Evolutionary conservation across 2,329 filamentous ascomycete species (phyloP), one percentile per base, ranked within the genome.

Genomic region (Penicillium sp.): DNA sequence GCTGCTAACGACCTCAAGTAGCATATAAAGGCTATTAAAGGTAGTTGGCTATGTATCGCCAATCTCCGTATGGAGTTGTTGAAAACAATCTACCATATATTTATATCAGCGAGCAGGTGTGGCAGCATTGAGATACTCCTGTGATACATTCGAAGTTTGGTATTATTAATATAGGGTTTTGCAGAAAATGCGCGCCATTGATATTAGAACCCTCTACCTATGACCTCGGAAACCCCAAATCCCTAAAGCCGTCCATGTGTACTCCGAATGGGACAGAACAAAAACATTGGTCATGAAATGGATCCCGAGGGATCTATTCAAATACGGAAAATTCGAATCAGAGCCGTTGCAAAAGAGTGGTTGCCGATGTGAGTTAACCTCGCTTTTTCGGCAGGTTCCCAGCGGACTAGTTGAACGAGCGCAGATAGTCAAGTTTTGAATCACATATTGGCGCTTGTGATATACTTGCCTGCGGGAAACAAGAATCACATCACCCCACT

Each of bases 401-500:
- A 45, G 16, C 6, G 11, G 7, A 45, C 28, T 40, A 38, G 17
- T 25, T 38, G 17, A 47, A 22, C 1, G 22, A 37, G 19, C 28
- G 9, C 50, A 31, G 26, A 28, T 43, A 38, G 60, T 17, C 44
- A 11, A 14, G 19, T 61, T 59, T 49, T 16, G 16, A 61, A 62
- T 38, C 25, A 35, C 14, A 46, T 49, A 16, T 36, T 38, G 19
- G 48, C 41, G 46, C 60, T 58, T 54, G 49, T 50, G 53, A 49
- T 55, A 38, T 43, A 42, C 33, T 30, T 45, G 49, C 44, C 40
- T 57, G 37, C 48, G 49, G 56, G 41, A 55, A 42, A 53, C 52
- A 57, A 60, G 51, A 50, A 53, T 49, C 48, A 58, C 36, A 53
- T 38, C 48, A 61, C 45, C 45, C 42, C 41, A 42, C 14, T 14